Conservation (phyloP, 2,329 filamentous ascomycete genomes). For the Paecilomyces sp. region DNA sequence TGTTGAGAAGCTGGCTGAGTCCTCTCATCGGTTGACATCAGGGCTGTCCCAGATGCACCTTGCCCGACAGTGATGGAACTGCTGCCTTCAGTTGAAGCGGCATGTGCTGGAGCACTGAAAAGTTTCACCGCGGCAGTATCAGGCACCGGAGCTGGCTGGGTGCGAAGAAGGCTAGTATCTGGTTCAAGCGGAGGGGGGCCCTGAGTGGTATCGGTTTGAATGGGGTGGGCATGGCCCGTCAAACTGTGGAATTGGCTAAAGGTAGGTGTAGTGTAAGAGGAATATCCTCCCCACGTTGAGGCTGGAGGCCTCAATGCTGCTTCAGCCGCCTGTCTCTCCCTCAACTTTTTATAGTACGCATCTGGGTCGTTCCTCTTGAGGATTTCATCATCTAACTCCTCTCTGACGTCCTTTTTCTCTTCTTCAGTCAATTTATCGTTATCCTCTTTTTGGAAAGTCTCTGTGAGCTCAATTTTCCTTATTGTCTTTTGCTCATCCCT, state of each 20-base stretch:
- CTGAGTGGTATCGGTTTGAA: background rate
- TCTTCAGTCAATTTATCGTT: constrained; percentile 55
- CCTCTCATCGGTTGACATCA: background rate
- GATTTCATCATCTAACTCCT: constrained; percentile 34
- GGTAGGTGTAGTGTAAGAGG: background rate
- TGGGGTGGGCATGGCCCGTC: background rate
- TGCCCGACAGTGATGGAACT: background rate
- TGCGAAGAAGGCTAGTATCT: constrained; percentile 7
- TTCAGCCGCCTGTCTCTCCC: constrained; percentile 9
- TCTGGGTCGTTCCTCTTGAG: constrained; percentile 31
- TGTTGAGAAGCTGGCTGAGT: background rate
- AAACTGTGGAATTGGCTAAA: background rate
- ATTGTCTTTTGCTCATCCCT: constrained; percentile 19
- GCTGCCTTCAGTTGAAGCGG: background rate
- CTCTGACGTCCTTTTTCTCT: constrained; percentile 51
- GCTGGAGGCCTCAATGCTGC: background rate
- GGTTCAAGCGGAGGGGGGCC: constrained; percentile 16
- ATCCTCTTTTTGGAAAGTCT: constrained; percentile 67
- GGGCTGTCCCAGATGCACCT: background rate
- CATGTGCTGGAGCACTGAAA: background rate
- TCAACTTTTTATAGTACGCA: constrained; percentile 20
- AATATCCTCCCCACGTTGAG: background rate
- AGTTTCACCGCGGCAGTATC: background rate
- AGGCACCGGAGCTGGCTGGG: background rate
- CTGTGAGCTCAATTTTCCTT: constrained; percentile 54